Percentiles rank a stretch among this genome's conserved stretches.
Evolutionary conservation across 345 rosid species (phyloP).

Genomic region (Brassica carinata): DNA sequence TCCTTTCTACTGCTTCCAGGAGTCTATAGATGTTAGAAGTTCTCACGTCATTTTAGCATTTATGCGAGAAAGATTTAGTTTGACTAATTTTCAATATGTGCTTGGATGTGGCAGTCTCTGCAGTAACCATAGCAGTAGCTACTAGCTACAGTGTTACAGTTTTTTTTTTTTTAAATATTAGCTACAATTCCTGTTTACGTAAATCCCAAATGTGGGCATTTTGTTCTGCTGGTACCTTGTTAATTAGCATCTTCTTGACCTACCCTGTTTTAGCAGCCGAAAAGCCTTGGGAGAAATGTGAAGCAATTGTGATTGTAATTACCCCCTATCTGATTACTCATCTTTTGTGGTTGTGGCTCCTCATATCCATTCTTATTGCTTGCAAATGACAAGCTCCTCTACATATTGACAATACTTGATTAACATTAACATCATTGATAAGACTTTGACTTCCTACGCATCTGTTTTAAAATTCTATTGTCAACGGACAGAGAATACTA

Average conservation of each 20-base stretch:
- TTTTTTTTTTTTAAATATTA: neutral
- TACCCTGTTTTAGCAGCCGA: neutral
- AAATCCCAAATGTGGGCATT: neutral
- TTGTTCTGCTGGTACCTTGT: neutral
- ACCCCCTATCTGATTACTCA: constrained; percentile 1
- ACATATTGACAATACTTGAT: neutral
- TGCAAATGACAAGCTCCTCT: neutral
- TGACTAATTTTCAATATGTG: neutral
- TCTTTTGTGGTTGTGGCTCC: constrained; percentile 9
- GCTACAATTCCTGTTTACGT: constrained; percentile 1
- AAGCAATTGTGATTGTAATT: neutral
- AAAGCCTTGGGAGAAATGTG: neutral
- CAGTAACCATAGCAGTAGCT: neutral
- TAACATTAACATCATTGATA: neutral
- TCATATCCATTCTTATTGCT: neutral
- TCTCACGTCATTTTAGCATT: neutral
- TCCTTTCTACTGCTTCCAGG: neutral
- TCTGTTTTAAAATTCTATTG: neutral
- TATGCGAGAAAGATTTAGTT: constrained; percentile 3
- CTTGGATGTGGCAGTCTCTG: constrained; percentile 1
- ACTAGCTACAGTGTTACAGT: neutral
- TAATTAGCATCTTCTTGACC: neutral
- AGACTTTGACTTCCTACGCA: neutral
- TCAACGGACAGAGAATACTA: neutral
- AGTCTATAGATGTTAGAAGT: neutral